These are phyloP conservation scores for Aureobasidium sp. DNA, from an alignment of 2,329 filamentous ascomycete genomes.

Conservation along the genomic window DNA sequence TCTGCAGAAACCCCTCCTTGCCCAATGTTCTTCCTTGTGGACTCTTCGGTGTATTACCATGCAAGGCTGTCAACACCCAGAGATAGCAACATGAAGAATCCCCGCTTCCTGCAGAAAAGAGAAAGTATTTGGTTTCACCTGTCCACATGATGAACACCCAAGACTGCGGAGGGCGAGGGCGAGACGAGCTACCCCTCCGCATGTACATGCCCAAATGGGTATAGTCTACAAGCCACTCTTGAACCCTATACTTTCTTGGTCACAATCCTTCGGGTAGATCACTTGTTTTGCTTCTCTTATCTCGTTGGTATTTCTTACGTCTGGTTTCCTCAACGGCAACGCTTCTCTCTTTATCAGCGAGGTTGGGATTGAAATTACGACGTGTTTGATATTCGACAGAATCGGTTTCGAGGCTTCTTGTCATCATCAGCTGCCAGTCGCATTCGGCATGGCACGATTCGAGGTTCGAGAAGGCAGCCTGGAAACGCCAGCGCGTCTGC, in stretches of 20 bases:
- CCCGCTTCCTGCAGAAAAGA: conserved; percentile 5
- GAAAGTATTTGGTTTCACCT: not conserved
- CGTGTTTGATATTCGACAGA: too few relatives aligned
- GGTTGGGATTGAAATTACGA: not conserved
- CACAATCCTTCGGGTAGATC: not conserved
- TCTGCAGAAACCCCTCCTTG: not conserved
- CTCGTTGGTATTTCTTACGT: not conserved
- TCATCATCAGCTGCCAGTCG: too few relatives aligned
- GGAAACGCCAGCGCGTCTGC: too few relatives aligned
- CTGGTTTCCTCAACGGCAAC: not conserved
- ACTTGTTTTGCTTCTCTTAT: not conserved
- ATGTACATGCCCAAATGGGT: not conserved
- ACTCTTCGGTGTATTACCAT: not conserved
- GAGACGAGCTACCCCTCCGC: too few relatives aligned
- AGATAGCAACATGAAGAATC: not conserved
- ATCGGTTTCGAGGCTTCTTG: not conserved
- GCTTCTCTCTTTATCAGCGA: not conserved
- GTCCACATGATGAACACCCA: conserved; percentile 1
- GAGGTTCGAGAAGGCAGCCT: too few relatives aligned
- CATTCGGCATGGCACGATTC: too few relatives aligned
- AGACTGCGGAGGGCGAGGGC: not conserved
- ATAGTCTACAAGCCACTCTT: not conserved
- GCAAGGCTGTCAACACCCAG: not conserved
- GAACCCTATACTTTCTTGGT: not conserved
- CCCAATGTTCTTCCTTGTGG: not conserved